Evolutionary conservation across 371 early-diverging fungal genomes (phyloP), one percentile per base, ranked within the genome.

Genomic region (Lichtheimia ornata): DNA sequence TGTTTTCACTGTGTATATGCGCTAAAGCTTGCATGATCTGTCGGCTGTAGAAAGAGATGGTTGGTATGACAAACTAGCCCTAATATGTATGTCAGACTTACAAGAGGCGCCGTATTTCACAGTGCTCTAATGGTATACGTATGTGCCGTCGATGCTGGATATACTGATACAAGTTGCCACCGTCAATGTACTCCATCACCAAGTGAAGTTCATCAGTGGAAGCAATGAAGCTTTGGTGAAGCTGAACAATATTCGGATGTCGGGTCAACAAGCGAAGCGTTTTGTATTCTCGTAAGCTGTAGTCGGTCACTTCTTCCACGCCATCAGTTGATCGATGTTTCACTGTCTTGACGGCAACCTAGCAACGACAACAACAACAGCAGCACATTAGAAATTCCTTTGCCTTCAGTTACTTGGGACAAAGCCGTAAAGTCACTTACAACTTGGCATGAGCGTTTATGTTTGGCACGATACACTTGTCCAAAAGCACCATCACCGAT

Each of bases 291-390:
- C 93, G 86, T 50, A 96, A 80, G 11, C 84, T 85, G 20, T 86
- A 56, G 35, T 56, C 56, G 7, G 63, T 43, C 28, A 61, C 77
- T 54, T 92, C 92, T 63, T 94, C 95, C 12, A 91, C 85, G 69
- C 87, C 83, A 1, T 85, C 82, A n/a, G 76, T 77, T 62, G 89
- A 92, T 62, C 91, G 94, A 65, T 94, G 91, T 77, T 96, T 95
- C 94, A 97, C 95, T 59, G 90, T 87, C 73, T 97, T 97, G 61
- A 97, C 90, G 13, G 98, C 98, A 6, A 97, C 92, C 94, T 92
- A 70, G 12, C 25, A 24, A 49, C 30, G 24, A 22, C 22, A 22
- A 2, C 22, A 24, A 49, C 30, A 35, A 22, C 22, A 22, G 22
- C 22, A 22, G 22, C 25, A 45, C 49, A 44, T 50, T 25, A 40